These are phyloP conservation scores for Aureobasidium sp. DNA, from an alignment of 2,329 filamentous ascomycete genomes.

Conservation along the genomic window DNA sequence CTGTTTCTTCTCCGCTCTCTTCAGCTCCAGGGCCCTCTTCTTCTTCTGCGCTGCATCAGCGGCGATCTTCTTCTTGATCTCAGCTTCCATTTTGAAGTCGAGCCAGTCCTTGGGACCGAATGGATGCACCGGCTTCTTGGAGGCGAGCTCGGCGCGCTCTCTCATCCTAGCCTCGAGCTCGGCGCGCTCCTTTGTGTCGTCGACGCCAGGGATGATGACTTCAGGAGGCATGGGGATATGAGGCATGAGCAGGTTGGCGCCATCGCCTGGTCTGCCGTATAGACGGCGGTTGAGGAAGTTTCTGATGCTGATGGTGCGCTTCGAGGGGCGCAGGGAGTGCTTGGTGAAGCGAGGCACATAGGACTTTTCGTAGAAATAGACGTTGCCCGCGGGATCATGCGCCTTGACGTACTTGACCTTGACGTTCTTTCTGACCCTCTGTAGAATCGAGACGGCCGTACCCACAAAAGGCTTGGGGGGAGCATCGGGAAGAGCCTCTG, in stretches of 20 bases:
- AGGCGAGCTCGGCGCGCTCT: neutral
- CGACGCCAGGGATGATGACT: neutral
- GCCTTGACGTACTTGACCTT: neutral
- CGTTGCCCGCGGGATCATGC: neutral
- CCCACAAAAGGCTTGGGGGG: neutral
- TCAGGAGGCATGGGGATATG: neutral
- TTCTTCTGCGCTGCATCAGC: neutral
- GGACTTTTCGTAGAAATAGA: neutral
- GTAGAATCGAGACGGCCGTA: neutral
- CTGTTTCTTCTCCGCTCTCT: neutral
- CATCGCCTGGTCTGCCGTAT: neutral
- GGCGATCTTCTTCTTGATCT: neutral
- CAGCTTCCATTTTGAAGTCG: neutral
- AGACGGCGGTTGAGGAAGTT: neutral
- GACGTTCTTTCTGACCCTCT: neutral
- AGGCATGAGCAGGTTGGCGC: neutral
- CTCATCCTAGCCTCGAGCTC: neutral
- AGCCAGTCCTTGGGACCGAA: neutral
- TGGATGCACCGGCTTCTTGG: neutral
- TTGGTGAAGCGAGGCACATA: neutral
- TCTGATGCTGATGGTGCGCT: neutral
- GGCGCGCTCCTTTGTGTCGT: neutral
- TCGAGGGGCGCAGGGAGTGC: neutral
- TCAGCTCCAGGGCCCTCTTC: neutral
- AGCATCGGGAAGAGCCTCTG: neutral